These are phyloP conservation scores for Zoysia matrella DNA, from an alignment of 202 grass and related monocot genomes.

Conservation along the genomic window DNA sequence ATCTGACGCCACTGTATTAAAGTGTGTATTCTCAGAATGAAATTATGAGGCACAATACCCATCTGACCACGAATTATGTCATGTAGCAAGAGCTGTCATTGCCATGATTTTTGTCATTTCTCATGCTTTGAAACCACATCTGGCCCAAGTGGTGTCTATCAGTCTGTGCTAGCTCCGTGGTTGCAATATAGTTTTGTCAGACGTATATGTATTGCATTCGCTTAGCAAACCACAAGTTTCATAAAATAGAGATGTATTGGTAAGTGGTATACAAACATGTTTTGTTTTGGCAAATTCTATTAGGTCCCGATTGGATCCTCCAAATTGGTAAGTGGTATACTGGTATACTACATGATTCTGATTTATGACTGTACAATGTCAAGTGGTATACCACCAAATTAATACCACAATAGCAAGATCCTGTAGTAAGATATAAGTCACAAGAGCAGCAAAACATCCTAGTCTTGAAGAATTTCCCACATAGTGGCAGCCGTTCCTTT, in stretches of 20 bases:
- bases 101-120: background rate
- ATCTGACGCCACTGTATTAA: slow-evolving; percentile 44
- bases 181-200: background rate
- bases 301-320: too few species aligned
- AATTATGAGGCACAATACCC: slow-evolving; percentile 6
- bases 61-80: slow-evolving; percentile 38
- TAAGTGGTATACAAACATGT: background rate
- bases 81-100: slow-evolving; percentile 9
- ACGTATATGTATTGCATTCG: background rate
- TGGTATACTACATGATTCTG: too few species aligned
- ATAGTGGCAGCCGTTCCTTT: too few species aligned
- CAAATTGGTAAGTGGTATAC: too few species aligned
- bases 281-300: background rate
- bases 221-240: background rate
- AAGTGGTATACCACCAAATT: too few species aligned
- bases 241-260: background rate
- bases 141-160: background rate
- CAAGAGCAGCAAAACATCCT: too few species aligned
- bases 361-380: too few species aligned
- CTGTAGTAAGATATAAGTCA: too few species aligned
- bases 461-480: too few species aligned
- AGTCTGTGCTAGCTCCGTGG: background rate
- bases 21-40: slow-evolving; percentile 1
- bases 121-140: background rate
- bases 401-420: too few species aligned